Percentiles rank a stretch among this genome's conserved stretches.
These are phyloP conservation scores for Trichosanthes cucumerina DNA, from an alignment of 306 rosid species.

Conservation along the genomic window DNA sequence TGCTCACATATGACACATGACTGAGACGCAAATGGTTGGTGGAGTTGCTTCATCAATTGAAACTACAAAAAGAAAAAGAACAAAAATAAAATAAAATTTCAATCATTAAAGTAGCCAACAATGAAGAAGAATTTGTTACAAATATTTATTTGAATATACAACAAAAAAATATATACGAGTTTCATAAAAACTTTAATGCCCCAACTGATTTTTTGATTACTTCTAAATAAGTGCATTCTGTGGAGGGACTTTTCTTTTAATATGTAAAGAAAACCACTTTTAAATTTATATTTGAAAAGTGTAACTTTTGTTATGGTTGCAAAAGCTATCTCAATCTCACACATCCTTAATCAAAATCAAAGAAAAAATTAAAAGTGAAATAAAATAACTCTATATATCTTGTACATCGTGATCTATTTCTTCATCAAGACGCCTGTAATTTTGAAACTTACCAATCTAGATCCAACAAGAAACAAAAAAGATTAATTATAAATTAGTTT, in stretches of 20 bases:
- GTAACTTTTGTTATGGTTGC: no score
- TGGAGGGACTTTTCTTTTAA: no score
- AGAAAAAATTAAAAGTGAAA: neutral
- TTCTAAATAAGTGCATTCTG: no score
- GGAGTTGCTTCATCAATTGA: neutral
- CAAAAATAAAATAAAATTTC: no score
- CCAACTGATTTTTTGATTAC: no score
- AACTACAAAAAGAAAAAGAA: neutral
- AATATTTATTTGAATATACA: no score
- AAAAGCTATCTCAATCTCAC: no score
- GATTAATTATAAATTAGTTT: neutral
- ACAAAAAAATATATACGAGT: no score
- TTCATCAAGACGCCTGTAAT: neutral
- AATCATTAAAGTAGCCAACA: neutral
- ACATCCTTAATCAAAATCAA: no score
- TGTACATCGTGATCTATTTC: neutral
- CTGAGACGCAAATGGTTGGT: neutral
- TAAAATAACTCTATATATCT: neutral
- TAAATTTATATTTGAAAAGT: no score
- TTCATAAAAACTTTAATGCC: no score
- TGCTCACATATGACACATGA: neutral
- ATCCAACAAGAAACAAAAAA: neutral
- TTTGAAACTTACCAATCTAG: neutral
- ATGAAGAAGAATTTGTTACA: neutral
- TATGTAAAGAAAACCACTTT: no score